phyloP scores from a whole-genome alignment of 768 basidiomycete species.

The Psilocybe subaeruginosa region DNA sequence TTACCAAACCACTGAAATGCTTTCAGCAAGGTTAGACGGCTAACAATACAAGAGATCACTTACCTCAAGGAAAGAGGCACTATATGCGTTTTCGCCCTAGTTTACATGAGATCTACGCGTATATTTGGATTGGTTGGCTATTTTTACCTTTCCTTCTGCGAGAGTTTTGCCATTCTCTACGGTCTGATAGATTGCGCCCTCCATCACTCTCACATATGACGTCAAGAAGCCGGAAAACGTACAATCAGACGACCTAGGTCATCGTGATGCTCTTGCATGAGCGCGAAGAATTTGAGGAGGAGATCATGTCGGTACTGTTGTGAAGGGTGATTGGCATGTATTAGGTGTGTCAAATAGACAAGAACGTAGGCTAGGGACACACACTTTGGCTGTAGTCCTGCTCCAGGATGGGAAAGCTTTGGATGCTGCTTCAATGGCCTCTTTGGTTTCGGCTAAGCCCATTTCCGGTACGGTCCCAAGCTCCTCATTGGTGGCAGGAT shows the following conservation, averaged over 20 bases:
- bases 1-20: constrained; percentile 77
- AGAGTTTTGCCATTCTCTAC: constrained; percentile 96
- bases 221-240: constrained; percentile 32
- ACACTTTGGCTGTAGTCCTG: constrained; percentile 84
- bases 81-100: constrained; percentile 86
- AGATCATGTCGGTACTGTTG: constrained; percentile 79
- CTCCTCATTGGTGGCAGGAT: constrained; percentile 85
- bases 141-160: constrained; percentile 71
- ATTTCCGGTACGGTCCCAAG: constrained; percentile 91
- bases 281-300: constrained; percentile 72
- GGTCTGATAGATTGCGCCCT: constrained; percentile 51
- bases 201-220: constrained; percentile 22
- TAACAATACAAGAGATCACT: constrained; percentile 16
- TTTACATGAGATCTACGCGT: constrained; percentile 7
- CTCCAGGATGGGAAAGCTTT: constrained; percentile 87
- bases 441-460: constrained; percentile 79
- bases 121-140: not conserved
- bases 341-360: not conserved
- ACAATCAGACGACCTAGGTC: constrained; percentile 89
- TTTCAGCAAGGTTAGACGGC: not conserved
- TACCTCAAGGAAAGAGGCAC: constrained; percentile 84
- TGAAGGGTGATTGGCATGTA: not conserved
- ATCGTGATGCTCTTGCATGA: constrained; percentile 85
- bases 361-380: not conserved
- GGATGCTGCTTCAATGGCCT: constrained; percentile 82